Evolutionary conservation across 1,284 basidiomycete species (phyloP).

Genomic region (Ganoderma multipileum): DNA sequence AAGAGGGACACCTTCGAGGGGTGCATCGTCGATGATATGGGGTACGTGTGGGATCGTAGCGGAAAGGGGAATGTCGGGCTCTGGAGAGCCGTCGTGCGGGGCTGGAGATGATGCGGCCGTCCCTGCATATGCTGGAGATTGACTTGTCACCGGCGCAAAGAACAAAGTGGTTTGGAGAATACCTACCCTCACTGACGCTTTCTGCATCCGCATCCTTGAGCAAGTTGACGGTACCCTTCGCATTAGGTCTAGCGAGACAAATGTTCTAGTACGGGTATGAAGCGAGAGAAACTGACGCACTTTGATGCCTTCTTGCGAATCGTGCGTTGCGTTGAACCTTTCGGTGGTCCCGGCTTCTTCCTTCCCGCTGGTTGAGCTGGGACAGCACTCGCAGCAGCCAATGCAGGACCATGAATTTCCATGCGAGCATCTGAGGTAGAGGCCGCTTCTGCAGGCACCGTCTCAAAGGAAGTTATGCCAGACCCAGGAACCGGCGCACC

Average conservation of each 20-base stretch:
- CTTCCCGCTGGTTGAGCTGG: conserved; percentile 40
- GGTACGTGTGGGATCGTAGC: conserved; percentile 32
- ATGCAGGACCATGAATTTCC: conserved; percentile 36
- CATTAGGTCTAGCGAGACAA: conserved; percentile 17
- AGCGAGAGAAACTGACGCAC: conserved; percentile 36
- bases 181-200: conserved; percentile 50
- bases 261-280: neutral
- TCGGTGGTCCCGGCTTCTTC: conserved; percentile 46
- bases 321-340: conserved; percentile 44
- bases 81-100: conserved; percentile 30
- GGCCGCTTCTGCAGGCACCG: conserved; percentile 27
- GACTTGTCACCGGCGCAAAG: neutral
- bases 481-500: conserved; percentile 22
- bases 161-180: neutral
- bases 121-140: conserved; percentile 23
- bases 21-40: conserved; percentile 49
- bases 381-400: conserved; percentile 25
- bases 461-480: conserved; percentile 31
- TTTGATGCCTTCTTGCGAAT: conserved; percentile 49
- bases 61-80: conserved; percentile 35
- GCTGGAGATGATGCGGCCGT: conserved; percentile 29
- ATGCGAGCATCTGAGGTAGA: conserved; percentile 24
- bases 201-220: conserved; percentile 42
- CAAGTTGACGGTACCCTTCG: conserved; percentile 34
- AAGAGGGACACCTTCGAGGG: conserved; percentile 62